phyloP scores from a whole-genome alignment of 192 early-diverging fungal genomes.

The Lunasporangiospora selenospora region DNA sequence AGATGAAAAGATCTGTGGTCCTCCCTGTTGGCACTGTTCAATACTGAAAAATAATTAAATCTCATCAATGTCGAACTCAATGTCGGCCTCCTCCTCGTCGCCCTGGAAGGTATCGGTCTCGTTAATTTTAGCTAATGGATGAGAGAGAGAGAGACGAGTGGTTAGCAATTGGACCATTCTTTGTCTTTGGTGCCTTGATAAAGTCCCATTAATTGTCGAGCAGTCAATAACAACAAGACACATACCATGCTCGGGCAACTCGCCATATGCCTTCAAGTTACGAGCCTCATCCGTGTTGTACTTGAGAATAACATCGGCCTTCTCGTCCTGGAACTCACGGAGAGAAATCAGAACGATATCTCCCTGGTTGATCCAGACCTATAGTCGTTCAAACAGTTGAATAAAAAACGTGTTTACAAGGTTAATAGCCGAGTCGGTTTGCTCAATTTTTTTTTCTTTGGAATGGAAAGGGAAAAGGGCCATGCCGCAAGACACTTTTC shows the following conservation, averaged over 20 bases:
- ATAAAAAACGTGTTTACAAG: too few relatives aligned
- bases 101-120: slow-evolving; percentile 75
- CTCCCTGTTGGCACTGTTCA: too few relatives aligned
- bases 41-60: too few relatives aligned
- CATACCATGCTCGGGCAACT: slow-evolving; percentile 87
- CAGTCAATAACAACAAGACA: not conserved
- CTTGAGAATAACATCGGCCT: slow-evolving; percentile 95
- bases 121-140: slow-evolving; percentile 71
- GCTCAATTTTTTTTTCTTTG: too few relatives aligned
- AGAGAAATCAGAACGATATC: slow-evolving; percentile 90
- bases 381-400: too few relatives aligned
- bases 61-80: slow-evolving; percentile 97
- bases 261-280: slow-evolving; percentile 91
- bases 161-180: not conserved
- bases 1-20: too few relatives aligned
- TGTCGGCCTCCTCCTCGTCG: slow-evolving; percentile 73
- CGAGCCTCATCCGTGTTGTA: slow-evolving; percentile 96
- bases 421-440: too few relatives aligned
- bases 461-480: too few relatives aligned
- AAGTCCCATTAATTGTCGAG: not conserved
- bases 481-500: too few relatives aligned
- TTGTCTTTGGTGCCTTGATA: too few relatives aligned
- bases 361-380: slow-evolving; percentile 88
- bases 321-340: slow-evolving; percentile 92
- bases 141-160: slow-evolving; percentile 3